phyloP scores from a whole-genome alignment of 176 grass and related monocot species.

The Avena eriantha region DNA sequence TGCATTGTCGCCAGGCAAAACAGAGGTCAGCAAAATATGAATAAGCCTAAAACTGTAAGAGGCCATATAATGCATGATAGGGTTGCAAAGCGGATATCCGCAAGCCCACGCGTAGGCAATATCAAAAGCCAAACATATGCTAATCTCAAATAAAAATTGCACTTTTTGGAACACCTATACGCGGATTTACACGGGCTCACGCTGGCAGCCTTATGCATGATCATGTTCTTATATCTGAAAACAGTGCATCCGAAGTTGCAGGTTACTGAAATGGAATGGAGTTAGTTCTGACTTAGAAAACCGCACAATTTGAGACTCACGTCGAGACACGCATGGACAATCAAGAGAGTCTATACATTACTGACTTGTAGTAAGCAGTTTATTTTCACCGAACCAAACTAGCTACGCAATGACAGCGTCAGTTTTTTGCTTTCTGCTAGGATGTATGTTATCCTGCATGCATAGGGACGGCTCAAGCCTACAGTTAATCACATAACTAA shows the following conservation, averaged over 20 bases:
- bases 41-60: not conserved
- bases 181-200: too few relatives aligned
- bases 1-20: conserved; percentile 37
- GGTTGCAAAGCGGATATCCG: too few relatives aligned
- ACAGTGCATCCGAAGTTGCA: not conserved
- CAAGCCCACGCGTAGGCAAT: too few relatives aligned
- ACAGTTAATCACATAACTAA: too few relatives aligned
- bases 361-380: not conserved
- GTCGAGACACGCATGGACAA: not conserved
- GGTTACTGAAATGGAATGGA: not conserved
- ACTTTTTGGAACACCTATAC: too few relatives aligned
- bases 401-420: too few relatives aligned
- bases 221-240: not conserved
- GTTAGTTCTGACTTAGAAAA: not conserved
- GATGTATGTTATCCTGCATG: too few relatives aligned
- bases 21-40: not conserved
- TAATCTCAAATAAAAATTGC: too few relatives aligned
- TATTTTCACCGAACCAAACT: not conserved
- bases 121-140: too few relatives aligned
- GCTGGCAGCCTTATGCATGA: not conserved
- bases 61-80: not conserved
- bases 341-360: not conserved
- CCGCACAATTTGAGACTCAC: not conserved
- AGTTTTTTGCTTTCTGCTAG: too few relatives aligned
- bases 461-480: too few relatives aligned